Base-by-base conservation (phyloP, 2,329 filamentous ascomycete species). In the Exophiala oligosperma region DNA sequence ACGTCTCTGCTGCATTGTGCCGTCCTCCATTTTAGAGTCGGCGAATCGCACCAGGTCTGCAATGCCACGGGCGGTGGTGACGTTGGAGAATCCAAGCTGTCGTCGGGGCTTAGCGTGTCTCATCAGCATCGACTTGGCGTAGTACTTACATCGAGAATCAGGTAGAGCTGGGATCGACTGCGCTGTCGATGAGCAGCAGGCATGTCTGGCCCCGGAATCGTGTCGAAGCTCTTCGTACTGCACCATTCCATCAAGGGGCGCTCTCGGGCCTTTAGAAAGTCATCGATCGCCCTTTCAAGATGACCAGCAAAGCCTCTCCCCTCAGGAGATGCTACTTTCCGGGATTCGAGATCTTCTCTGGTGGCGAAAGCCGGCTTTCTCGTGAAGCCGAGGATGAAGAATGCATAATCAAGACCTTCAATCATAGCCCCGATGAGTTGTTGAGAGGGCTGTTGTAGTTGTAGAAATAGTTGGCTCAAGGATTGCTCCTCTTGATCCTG, bases 1-100 rank as follows among this genome's bases (percentile, higher is more conserved):
- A 11, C 82, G 80, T 26, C 78, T 87, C 62, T 79, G 84, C 26
- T 78, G 76, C 70, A 89, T 81, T 44, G 85, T 87, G 1, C 88
- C 88, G 62, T 87, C 84, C 11, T 77, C 78, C 2, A 81, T 78
- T 61, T 84, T 84, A 4, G 76, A 72, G 61, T 92, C 88, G 2
- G 86, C 87, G 67, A 84, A 90, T n/a, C 77, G 74, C 6, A 89
- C 84, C 26, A 92, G 79, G 2, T 84, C 79, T 9, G 85, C 75
- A 4, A 90, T 81, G 0, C 85, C 82, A 52, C 81, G 77, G 12
- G 84, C 85, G 0, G 84, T 77, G 1, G 78, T 81, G 63, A 81
- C 79, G 2, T 88, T 74, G 8, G 91, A 75, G 67, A 88, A 89
- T 66, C 91, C 86, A 73, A 92, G 83, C 73, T 86, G 84, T 6